phyloP scores from a whole-genome alignment of 768 basidiomycete species.

The Tricholoma terreum region DNA sequence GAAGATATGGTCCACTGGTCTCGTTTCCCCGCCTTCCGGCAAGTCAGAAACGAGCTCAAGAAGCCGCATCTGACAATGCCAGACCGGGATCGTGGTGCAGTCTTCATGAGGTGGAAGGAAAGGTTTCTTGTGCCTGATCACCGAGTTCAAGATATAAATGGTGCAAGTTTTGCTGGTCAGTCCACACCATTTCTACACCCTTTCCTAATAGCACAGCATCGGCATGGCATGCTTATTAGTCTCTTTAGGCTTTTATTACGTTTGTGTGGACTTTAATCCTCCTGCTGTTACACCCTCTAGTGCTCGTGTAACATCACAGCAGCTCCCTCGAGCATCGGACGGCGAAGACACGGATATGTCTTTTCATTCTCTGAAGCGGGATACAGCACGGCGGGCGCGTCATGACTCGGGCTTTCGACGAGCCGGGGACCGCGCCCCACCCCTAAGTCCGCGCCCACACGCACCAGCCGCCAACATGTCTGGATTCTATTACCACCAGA shows the following conservation, averaged over 20 bases:
- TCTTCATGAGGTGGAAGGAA: conserved; percentile 98
- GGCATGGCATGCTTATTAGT: conserved; percentile 14
- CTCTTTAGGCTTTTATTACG: conserved; percentile 82
- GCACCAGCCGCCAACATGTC: conserved; percentile 72
- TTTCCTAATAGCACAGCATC: conserved; percentile 7
- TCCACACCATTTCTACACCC: conserved; percentile 13
- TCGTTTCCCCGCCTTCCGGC: conserved; percentile 86
- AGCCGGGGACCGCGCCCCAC: conserved; percentile 40
- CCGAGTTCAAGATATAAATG: conserved; percentile 89
- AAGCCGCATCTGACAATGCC: conserved; percentile 75
- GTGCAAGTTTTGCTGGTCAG: conserved; percentile 92
- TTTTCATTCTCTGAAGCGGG: conserved; percentile 34
- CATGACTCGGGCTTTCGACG: conserved; percentile 48
- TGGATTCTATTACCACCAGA: conserved; percentile 92
- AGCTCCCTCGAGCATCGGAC: conserved; percentile 30
- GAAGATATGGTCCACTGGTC: conserved; percentile 95
- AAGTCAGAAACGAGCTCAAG: conserved; percentile 76
- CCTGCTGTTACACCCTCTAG: conserved; percentile 34
- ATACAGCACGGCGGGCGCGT: conserved; percentile 33
- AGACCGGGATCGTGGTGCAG: conserved; percentile 72
- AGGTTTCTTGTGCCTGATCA: conserved; percentile 94
- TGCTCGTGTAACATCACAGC: conserved; percentile 29
- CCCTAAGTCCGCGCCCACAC: conserved; percentile 43
- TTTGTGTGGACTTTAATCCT: conserved; percentile 90
- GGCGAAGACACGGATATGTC: conserved; percentile 21